Percentiles rank a stretch among this genome's conserved stretches.
phyloP scores from a whole-genome alignment of 108 stramenopile genomes.

The Schizochytrium sp. region DNA sequence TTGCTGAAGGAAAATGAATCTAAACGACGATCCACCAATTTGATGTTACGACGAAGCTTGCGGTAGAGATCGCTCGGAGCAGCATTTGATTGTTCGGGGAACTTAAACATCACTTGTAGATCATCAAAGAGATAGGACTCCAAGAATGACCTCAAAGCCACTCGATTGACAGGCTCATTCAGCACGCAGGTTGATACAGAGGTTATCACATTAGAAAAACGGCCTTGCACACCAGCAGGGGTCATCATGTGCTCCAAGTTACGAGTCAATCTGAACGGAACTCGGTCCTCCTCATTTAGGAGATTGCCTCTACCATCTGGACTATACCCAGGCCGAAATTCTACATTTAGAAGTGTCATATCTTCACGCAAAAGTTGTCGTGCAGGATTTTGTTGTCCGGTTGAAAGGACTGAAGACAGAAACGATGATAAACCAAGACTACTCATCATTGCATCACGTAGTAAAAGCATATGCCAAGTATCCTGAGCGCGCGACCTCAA shows the following conservation, averaged over 20 bases:
- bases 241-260: constrained; percentile 48
- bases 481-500: constrained; percentile 28
- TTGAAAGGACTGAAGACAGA: not conserved
- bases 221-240: constrained; percentile 43
- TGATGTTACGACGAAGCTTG: constrained; percentile 8
- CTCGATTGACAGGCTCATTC: not conserved
- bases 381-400: constrained; percentile 4
- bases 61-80: constrained; percentile 34
- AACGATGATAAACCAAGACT: not conserved
- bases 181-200: not conserved
- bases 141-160: not conserved
- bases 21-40: not conserved
- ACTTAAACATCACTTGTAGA: constrained; percentile 26
- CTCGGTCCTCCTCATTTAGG: not conserved
- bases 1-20: not conserved
- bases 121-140: constrained; percentile 32
- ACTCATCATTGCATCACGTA: not conserved
- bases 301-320: not conserved
- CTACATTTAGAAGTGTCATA: not conserved
- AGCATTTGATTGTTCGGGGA: not conserved
- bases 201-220: not conserved
- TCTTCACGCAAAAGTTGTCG: constrained; percentile 24
- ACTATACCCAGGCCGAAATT: not conserved
- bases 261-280: constrained; percentile 32
- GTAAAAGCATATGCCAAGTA: not conserved